Percentiles rank a stretch among this genome's conserved stretches.
Conservation (phyloP, 116 monocot species). For the Papilionanthe hybrid region DNA sequence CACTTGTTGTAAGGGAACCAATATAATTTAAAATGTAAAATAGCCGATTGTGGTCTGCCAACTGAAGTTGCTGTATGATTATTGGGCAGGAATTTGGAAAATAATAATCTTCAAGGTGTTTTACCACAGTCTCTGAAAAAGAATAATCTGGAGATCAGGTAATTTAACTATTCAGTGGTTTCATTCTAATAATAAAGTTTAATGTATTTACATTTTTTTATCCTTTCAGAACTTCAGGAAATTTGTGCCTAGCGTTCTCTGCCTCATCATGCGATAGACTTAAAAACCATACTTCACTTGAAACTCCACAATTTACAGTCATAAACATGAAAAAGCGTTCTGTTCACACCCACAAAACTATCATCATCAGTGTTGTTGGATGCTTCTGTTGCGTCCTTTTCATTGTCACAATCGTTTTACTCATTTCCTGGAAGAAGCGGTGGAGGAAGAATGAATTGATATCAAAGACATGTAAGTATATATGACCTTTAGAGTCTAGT, state of each 20-base stretch:
- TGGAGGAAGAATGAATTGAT: neutral
- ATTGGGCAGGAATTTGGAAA: conserved; percentile 38
- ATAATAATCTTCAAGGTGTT: conserved; percentile 45
- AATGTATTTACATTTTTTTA: neutral
- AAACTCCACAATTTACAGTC: conserved; percentile 32
- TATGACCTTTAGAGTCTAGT: neutral
- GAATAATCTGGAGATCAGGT: conserved; percentile 41
- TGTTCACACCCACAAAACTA: conserved; percentile 4
- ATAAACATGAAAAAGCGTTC: conserved; percentile 18
- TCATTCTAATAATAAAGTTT: neutral
- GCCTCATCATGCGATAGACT: conserved; percentile 13
- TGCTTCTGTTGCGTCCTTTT: conserved; percentile 14
- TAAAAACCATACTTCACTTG: conserved; percentile 31
- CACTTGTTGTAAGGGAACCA: conserved; percentile 34
- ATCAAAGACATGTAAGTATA: conserved; percentile 20
- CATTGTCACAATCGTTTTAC: conserved; percentile 11
- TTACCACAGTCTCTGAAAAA: conserved; percentile 37
- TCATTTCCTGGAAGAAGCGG: conserved; percentile 10
- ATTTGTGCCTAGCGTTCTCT: conserved; percentile 42
- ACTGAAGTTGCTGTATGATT: neutral
- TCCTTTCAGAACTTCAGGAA: conserved; percentile 41
- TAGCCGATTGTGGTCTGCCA: neutral
- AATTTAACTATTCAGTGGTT: neutral
- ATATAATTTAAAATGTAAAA: neutral
- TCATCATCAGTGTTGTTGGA: conserved; percentile 17